These are phyloP conservation scores for Apiospora kogelbergensis DNA, from an alignment of 2,329 filamentous ascomycete genomes.

Conservation along the genomic window DNA sequence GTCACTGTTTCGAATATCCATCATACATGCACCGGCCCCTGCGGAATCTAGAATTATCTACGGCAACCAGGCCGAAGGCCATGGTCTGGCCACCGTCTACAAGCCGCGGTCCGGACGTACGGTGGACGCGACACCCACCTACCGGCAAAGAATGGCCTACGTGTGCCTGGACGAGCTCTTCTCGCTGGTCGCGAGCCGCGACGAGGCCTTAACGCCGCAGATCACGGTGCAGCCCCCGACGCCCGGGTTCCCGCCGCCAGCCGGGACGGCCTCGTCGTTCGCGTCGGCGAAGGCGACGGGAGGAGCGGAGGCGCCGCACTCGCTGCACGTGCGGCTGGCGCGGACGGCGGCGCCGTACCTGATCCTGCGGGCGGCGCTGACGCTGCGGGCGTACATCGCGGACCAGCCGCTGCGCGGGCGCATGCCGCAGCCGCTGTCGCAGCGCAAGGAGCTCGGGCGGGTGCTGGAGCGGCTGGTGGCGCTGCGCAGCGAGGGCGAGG, in stretches of 20 bases:
- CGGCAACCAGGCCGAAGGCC: constrained; percentile 36
- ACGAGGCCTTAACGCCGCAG: constrained; percentile 35
- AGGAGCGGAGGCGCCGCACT: constrained; percentile 29
- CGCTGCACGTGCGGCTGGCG: constrained; percentile 61
- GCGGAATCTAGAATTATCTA: constrained; percentile 58
- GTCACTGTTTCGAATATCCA: constrained; percentile 77
- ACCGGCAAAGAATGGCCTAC: constrained; percentile 73
- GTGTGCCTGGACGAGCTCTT: constrained; percentile 80
- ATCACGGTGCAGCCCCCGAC: constrained; percentile 45
- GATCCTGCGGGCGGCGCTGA: constrained; percentile 76
- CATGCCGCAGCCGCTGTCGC: constrained; percentile 83
- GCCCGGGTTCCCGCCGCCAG: constrained; percentile 38
- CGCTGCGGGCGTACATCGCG: constrained; percentile 81
- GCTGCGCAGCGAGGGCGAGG: constrained; percentile 67
- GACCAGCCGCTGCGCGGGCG: constrained; percentile 87
- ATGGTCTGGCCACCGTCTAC: constrained; percentile 48
- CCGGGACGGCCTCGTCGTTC: too few species aligned
- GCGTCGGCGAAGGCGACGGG: constrained; percentile 21
- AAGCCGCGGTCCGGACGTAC: constrained; percentile 70
- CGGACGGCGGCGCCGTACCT: constrained; percentile 77
- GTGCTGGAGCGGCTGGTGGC: constrained; percentile 66
- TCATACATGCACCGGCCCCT: constrained; percentile 67
- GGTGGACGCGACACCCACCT: constrained; percentile 62
- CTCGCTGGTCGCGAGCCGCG: constrained; percentile 58
- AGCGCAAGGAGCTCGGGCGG: constrained; percentile 76